Evolutionary conservation across 495 filamentous ascomycete species (phyloP), one percentile per base, ranked within the genome.

Genomic region (Aspergillus indologenus): DNA sequence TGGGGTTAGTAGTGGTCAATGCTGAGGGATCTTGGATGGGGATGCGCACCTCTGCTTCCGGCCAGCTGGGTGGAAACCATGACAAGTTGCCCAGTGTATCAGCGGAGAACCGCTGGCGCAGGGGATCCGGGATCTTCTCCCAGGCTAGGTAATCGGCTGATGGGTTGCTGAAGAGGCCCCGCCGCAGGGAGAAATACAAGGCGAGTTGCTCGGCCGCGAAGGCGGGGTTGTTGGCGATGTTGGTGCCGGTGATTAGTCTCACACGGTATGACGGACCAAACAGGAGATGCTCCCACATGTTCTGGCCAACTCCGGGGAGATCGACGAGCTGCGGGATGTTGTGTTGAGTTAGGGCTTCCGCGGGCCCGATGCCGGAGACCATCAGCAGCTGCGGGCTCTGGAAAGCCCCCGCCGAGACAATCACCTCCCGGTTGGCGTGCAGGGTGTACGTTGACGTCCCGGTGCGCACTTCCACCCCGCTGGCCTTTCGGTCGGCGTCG

Each of bases 41-140:
- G 11, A 65, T 66, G 14, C 44, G 56, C 71, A 57, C 64, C 66
- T 86, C 83, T 14, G 82, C 64, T 44, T 87, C 84, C 1, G 84
- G 85, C 83, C 83, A 86, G 62, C 87, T 81, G 0, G 58, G 50
- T 0, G 82, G 73, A 45, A 80, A 81, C 20, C 53, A 18, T 5
- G 47, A 23, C 1, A 84, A 64, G 44, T 65, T 62, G 0, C 22
- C 20, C 5, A 55, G 47, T 0, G 73, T 69, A 14, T 22, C 61
- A 49, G 5, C 59, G 57, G 29, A 76, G 65, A 7, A 46, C 53
- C 0, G 49, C 31, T 42, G 74, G 67, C 11, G 71, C 45, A 6
- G 42, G 15, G 0, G 65, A 22, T 9, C 20, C 0, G 79, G 80
- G 14, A 81, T 61, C 56, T 83, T 83, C 61, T 84, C 81, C 65